phyloP scores from a whole-genome alignment of 805 yeast species.

The Ogataea haglerorum region DNA sequence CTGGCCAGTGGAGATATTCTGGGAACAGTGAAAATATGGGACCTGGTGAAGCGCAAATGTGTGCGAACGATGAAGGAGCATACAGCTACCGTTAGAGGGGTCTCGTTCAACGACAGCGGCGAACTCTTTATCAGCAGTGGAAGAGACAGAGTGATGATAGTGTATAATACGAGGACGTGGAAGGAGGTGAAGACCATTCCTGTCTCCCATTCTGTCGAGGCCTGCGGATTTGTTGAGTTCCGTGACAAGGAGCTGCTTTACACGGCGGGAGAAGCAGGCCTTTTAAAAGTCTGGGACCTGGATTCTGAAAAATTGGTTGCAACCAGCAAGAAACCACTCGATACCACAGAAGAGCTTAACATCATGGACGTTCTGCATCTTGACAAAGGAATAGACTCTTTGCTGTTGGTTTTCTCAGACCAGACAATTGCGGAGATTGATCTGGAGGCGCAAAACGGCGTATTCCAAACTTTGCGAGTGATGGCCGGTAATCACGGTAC shows the following conservation, averaged over 20 bases:
- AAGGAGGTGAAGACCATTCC: conserved; percentile 67
- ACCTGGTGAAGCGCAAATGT: conserved; percentile 71
- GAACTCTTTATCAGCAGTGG: conserved; percentile 73
- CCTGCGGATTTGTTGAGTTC: conserved; percentile 53
- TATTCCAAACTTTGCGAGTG: conserved; percentile 46
- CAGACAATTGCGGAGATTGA: conserved; percentile 58
- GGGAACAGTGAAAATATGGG: conserved; percentile 57
- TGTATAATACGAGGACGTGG: conserved; percentile 51
- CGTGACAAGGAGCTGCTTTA: conserved; percentile 40
- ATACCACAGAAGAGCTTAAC: conserved; percentile 69
- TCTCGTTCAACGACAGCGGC: conserved; percentile 58
- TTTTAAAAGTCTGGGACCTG: conserved; percentile 63
- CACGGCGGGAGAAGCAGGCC: conserved; percentile 77
- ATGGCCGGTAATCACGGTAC: conserved; percentile 96
- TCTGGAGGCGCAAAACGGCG: conserved; percentile 26
- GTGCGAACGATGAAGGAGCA: conserved; percentile 66
- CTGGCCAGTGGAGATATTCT: conserved; percentile 68
- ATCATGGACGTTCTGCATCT: conserved; percentile 51
- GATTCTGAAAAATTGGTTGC: conserved; percentile 45
- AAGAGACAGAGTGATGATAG: conserved; percentile 72
- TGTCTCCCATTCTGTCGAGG: conserved; percentile 67
- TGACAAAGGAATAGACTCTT: conserved; percentile 29
- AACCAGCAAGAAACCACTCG: conserved; percentile 44
- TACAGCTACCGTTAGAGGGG: conserved; percentile 79
- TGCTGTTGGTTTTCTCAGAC: conserved; percentile 69